A percentile compares a stretch with the other conserved stretches of the same genome.
These are phyloP conservation scores for Hypoxylon rubiginosum DNA, from an alignment of 2,329 filamentous ascomycete genomes.

Conservation along the genomic window DNA sequence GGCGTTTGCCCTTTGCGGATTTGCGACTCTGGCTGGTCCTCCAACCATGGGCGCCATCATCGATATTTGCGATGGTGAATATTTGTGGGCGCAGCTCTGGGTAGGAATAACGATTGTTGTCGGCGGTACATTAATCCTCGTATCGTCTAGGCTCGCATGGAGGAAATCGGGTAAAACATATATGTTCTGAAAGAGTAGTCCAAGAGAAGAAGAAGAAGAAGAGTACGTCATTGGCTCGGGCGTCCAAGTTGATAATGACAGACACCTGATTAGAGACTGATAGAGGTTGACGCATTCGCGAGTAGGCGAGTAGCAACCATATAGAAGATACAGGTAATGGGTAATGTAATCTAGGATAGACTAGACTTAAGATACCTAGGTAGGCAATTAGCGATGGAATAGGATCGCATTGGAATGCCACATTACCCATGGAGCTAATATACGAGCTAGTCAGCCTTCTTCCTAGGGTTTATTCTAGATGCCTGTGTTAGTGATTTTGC, in stretches of 20 bases:
- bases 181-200: conserved; percentile 1
- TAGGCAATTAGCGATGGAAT: not conserved
- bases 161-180: conserved; percentile 1
- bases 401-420: not conserved
- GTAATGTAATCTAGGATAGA: not conserved
- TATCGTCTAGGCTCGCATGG: conserved; percentile 19
- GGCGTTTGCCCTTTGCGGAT: conserved; percentile 42
- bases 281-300: not conserved
- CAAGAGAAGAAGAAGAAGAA: not conserved
- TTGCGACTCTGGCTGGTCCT: conserved; percentile 45
- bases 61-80: conserved; percentile 39
- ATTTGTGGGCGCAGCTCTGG: conserved; percentile 43
- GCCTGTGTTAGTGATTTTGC: no score
- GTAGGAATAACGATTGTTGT: conserved; percentile 40
- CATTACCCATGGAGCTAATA: not conserved
- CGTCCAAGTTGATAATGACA: not conserved
- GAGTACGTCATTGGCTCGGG: not conserved
- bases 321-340: not conserved
- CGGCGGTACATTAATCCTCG: conserved; percentile 24
- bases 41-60: conserved; percentile 46
- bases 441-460: no score
- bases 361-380: not conserved
- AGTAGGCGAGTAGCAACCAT: not conserved
- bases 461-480: not conserved
- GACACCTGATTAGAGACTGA: not conserved